Evolutionary conservation across 352 stramenopile species (phyloP), one percentile per base, ranked within the genome.

Genomic region (Plasmopara muralis): DNA sequence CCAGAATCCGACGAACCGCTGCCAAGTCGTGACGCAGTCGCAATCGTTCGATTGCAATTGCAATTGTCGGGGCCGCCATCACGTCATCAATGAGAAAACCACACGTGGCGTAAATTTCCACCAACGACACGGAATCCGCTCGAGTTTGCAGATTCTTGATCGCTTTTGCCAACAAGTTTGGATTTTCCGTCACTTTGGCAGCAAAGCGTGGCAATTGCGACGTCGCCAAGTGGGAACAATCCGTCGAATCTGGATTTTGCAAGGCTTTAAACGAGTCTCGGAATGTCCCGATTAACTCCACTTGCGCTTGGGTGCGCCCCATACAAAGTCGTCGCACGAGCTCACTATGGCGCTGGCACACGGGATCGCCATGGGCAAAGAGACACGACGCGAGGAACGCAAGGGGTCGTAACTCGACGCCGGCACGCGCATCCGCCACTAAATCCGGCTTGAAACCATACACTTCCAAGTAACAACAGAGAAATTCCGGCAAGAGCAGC

Each of bases 1-100:
- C 52, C 16, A 89, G 69, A 10, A 89, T 72, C 0, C 76, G 64
- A 10, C 78, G 72, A 5, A 85, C 72, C 16, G 83, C 74, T 2
- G 57, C 48, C 4, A 72, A 50, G 4, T 89, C 76, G 0, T 72
- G 54, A 7, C 77, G 72, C 37, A 87, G 62, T 8, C 65, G 48
- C 60, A 89, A 54, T 40, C 69, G 83, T 13, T 81, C 72, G 18
- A 89, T 68, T 0, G 69, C 75, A 35, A 83, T 87, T 9, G 41
- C 44, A 15, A 86, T 62, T 10, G 75, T 86, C 5, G 75, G 73
- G 0, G 70, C 68, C 6, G 74, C 55, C 0, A 68, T 79, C 2
- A 89, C 34, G 18, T 85, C 78, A n/a, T 89, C 77, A 16, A 89
- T 87, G 2, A 83, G 57, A 40, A 83, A 84, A 0, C 77, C 77